Evolutionary conservation across 2,329 filamentous ascomycete genomes (phyloP).

Genomic region (Fusarium sp.): DNA sequence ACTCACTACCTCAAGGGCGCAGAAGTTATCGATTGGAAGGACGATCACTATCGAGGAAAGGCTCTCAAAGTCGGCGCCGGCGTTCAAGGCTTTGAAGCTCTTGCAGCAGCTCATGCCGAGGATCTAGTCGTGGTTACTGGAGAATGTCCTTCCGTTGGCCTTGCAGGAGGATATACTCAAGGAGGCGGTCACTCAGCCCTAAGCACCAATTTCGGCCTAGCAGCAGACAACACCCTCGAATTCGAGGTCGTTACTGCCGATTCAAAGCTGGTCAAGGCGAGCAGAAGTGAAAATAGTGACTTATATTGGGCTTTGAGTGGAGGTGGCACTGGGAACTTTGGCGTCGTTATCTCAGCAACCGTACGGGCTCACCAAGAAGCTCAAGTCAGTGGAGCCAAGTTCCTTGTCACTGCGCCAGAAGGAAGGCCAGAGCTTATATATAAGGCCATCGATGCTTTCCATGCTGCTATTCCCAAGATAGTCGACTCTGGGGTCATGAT

Average conservation of each 20-base stretch:
- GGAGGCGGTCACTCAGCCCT: slow-evolving; percentile 66
- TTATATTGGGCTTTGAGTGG: slow-evolving; percentile 71
- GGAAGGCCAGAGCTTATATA: slow-evolving; percentile 17
- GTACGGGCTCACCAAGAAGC: slow-evolving; percentile 58
- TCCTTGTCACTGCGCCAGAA: slow-evolving; percentile 13
- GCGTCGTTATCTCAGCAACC: slow-evolving; percentile 64
- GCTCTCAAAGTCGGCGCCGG: slow-evolving; percentile 65
- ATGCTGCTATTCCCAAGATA: slow-evolving; percentile 44
- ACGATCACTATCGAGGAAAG: slow-evolving; percentile 56
- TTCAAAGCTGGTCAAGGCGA: slow-evolving; percentile 60
- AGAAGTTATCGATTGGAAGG: slow-evolving; percentile 51
- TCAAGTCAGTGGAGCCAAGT: slow-evolving; percentile 46
- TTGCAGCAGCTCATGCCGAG: slow-evolving; percentile 55
- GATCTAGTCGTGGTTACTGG: slow-evolving; percentile 63
- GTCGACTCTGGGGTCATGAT: slow-evolving; percentile 59
- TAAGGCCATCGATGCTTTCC: slow-evolving; percentile 36
- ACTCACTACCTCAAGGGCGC: slow-evolving; percentile 55
- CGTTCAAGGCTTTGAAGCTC: slow-evolving; percentile 58
- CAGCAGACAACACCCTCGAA: slow-evolving; percentile 66
- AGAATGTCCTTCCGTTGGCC: slow-evolving; percentile 62
- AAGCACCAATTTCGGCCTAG: slow-evolving; percentile 63
- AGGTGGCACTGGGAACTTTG: slow-evolving; percentile 68
- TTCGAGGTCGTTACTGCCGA: slow-evolving; percentile 62
- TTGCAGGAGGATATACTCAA: slow-evolving; percentile 68
- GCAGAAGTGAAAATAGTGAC: slow-evolving; percentile 58